Percentiles rank a stretch among this genome's conserved stretches.
These are phyloP conservation scores for Fusarium sp. DNA, from an alignment of 2,329 filamentous ascomycete species.

Conservation along the genomic window DNA sequence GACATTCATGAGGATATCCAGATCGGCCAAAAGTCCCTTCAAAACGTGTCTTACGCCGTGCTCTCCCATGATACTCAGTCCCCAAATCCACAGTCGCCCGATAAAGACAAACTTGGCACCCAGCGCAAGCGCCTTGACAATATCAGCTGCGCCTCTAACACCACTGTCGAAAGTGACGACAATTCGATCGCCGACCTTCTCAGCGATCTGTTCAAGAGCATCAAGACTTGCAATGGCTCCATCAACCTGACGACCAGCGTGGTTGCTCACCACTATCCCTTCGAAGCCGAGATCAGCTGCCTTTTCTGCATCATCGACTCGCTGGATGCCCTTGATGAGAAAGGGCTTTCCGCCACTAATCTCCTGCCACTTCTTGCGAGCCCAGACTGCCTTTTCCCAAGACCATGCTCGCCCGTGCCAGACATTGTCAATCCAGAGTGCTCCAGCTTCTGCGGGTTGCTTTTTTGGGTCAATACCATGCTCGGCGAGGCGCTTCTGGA, in stretches of 20 bases:
- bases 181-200: slow-evolving; percentile 12
- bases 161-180: slow-evolving; percentile 24
- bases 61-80: slow-evolving; percentile 21
- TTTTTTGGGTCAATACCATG: slow-evolving; percentile 12
- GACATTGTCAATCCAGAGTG: slow-evolving; percentile 20
- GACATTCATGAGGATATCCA: slow-evolving; percentile 17
- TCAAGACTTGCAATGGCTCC: slow-evolving; percentile 12
- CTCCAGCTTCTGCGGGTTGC: slow-evolving; percentile 8
- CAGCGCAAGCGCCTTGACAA: slow-evolving; percentile 24
- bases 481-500: slow-evolving; percentile 1
- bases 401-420: slow-evolving; percentile 26
- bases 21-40: slow-evolving; percentile 5
- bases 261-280: slow-evolving; percentile 6
- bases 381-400: slow-evolving; percentile 19
- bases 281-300: slow-evolving; percentile 15
- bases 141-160: slow-evolving; percentile 21
- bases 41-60: slow-evolving; percentile 20
- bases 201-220: slow-evolving; percentile 3
- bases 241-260: slow-evolving; percentile 6
- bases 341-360: slow-evolving; percentile 18
- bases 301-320: slow-evolving; percentile 7
- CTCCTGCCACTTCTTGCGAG: slow-evolving; percentile 13
- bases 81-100: slow-evolving; percentile 22
- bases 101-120: slow-evolving; percentile 28
- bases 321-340: slow-evolving; percentile 23